These are phyloP conservation scores for Zopfochytrium polystomum DNA, from an alignment of 371 early-diverging fungal species.

Conservation along the genomic window DNA sequence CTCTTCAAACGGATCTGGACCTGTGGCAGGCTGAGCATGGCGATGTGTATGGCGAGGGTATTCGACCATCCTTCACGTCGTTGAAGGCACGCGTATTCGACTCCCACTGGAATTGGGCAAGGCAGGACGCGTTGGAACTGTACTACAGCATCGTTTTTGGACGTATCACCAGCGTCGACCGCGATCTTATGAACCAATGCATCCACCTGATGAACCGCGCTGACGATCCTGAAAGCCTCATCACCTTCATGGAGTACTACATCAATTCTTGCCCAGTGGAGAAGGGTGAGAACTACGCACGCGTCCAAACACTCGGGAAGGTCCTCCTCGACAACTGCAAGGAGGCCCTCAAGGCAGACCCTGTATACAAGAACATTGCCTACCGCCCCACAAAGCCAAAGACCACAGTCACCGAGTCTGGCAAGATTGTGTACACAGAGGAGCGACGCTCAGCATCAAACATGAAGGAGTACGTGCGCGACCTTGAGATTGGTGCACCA, in stretches of 20 bases:
- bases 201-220: conserved; percentile 91
- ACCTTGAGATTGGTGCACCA: conserved; percentile 42
- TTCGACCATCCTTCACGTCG: conserved; percentile 75
- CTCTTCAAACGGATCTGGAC: conserved; percentile 82
- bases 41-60: conserved; percentile 81
- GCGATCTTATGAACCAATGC: conserved; percentile 88
- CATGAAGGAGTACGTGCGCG: conserved; percentile 54
- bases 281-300: conserved; percentile 77
- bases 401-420: conserved; percentile 73
- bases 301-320: conserved; percentile 77
- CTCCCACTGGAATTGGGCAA: conserved; percentile 97
- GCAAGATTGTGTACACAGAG: conserved; percentile 81
- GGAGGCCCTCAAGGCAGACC: conserved; percentile 69
- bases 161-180: conserved; percentile 81
- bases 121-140: conserved; percentile 85
- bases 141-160: conserved; percentile 93
- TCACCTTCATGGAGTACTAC: conserved; percentile 84
- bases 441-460: conserved; percentile 51
- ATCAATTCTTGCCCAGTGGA: conserved; percentile 65
- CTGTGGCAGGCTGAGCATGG: conserved; percentile 89
- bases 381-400: conserved; percentile 76
- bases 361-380: conserved; percentile 79
- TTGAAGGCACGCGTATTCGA: conserved; percentile 88
- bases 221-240: conserved; percentile 58
- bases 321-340: conserved; percentile 85